Evolutionary conservation across 2,329 filamentous ascomycete species (phyloP), one percentile per base, ranked within the genome.

Genomic region (Nigrograna mackinnonii): DNA sequence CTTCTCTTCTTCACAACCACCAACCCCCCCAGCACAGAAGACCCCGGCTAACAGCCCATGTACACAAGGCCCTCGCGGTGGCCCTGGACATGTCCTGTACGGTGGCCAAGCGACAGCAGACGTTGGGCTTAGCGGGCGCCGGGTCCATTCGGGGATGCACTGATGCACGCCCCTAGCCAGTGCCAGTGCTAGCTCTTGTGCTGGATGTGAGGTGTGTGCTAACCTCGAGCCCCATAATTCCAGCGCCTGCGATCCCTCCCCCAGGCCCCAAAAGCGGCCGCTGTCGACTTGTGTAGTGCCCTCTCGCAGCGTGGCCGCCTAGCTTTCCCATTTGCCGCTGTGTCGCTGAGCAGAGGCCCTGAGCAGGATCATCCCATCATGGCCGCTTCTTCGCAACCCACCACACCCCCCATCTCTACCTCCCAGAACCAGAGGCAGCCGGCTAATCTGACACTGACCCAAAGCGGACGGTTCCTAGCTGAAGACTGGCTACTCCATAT

Each of bases 371-470:
- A 22, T 40, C 28, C 39, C 28, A 28, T 33, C 9, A 9, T 16
- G 16, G 9, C 31, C 31, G 16, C 53, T 47, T 41, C 56, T 56
- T 52, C 55, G 46, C 24, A 35, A 14, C 52, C 32, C 35, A 14
- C 16, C 18, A 28, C 16, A 18, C 22, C 40, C 18, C 22, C 35
- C 12, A 24, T 49, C 38, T 45, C 48, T 41, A 13, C 40, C 46
- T 39, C 48, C 46, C 51, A 13, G 43, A 17, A 11, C 9, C 31
- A 17, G 21, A 17, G 18, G 34, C 50, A 50, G 41, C 57, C 62
- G 62, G 62, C 57, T 65, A 65, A 64, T 65, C 53, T 62, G 49
- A 42, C 46, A 38, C 41, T 21, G 39, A 41, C 56, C 56, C 40
- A 51, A 64, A 49, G 37, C 50, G 48, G 59, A 44, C 51, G 44